Conservation (phyloP, 1,284 basidiomycete genomes). For the Cystobasidium slooffiae region DNA sequence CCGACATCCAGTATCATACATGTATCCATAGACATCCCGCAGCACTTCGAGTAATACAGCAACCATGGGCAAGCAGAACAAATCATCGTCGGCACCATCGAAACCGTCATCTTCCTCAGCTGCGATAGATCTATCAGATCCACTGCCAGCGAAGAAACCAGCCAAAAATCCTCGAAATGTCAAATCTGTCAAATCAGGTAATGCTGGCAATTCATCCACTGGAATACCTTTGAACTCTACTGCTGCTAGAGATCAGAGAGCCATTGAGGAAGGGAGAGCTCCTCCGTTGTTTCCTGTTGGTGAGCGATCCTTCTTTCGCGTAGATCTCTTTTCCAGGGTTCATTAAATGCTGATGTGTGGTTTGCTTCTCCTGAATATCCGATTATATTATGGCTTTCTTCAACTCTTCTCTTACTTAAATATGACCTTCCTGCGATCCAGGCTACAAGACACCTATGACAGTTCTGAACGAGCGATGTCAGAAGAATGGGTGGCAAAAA, state of each 20-base stretch:
- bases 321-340: slow-evolving; percentile 52
- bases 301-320: slow-evolving; percentile 60
- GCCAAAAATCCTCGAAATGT: too few species aligned
- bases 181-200: slow-evolving; percentile 27
- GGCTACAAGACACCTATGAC: slow-evolving; percentile 80
- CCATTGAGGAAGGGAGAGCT: slow-evolving; percentile 37
- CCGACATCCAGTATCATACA: too few species aligned
- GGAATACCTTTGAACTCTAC: slow-evolving; percentile 19
- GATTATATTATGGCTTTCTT: not conserved
- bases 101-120: not conserved
- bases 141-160: slow-evolving; percentile 2
- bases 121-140: not conserved
- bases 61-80: slow-evolving; percentile 32
- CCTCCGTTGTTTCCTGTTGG: slow-evolving; percentile 43
- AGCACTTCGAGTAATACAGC: not conserved
- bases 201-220: slow-evolving; percentile 34
- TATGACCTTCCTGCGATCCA: not conserved
- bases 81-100: slow-evolving; percentile 23
- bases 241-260: slow-evolving; percentile 23
- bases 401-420: not conserved
- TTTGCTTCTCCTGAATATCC: not conserved
- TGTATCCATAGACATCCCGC: too few species aligned
- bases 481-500: slow-evolving; percentile 83
- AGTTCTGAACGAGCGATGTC: slow-evolving; percentile 73
- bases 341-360: not conserved